Percentiles rank a stretch among this genome's conserved stretches.
These are phyloP conservation scores for Lophiotrema nucula DNA, from an alignment of 495 filamentous ascomycete species.

Conservation along the genomic window DNA sequence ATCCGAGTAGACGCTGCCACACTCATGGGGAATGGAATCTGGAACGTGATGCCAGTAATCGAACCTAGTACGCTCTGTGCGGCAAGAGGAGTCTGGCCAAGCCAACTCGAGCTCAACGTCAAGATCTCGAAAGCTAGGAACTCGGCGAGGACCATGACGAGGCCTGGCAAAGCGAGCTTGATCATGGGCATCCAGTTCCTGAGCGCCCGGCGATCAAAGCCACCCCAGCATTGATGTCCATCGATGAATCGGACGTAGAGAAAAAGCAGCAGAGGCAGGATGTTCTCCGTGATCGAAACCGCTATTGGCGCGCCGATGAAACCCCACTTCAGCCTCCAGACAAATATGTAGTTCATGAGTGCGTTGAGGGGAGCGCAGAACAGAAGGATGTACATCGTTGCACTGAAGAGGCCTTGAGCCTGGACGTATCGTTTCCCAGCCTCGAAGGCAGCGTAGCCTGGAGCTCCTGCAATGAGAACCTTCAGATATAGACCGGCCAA, in stretches of 20 bases:
- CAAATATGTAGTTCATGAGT: conserved; percentile 66
- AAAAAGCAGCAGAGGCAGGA: conserved; percentile 74
- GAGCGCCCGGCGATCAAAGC: conserved; percentile 66
- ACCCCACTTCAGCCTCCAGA: conserved; percentile 72
- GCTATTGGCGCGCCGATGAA: conserved; percentile 84
- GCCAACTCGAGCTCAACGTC: conserved; percentile 51
- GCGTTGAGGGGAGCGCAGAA: conserved; percentile 66
- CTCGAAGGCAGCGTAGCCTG: conserved; percentile 69
- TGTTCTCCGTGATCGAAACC: conserved; percentile 74
- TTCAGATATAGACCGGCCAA: conserved; percentile 67
- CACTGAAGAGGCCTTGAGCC: conserved; percentile 68
- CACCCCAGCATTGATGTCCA: conserved; percentile 73
- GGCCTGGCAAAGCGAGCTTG: conserved; percentile 75
- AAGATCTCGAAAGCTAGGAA: conserved; percentile 66
- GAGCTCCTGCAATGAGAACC: conserved; percentile 62
- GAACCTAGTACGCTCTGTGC: conserved; percentile 65
- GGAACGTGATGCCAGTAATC: conserved; percentile 41
- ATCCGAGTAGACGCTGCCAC: conserved; percentile 44
- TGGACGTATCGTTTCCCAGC: conserved; percentile 70
- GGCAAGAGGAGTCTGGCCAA: conserved; percentile 53
- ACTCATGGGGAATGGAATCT: conserved; percentile 44
- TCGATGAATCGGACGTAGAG: conserved; percentile 63
- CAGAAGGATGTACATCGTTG: conserved; percentile 64
- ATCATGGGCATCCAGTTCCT: conserved; percentile 88
- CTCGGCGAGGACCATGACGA: conserved; percentile 91